phyloP scores from a whole-genome alignment of 768 basidiomycete genomes.

The Calocybe gangraenosa region DNA sequence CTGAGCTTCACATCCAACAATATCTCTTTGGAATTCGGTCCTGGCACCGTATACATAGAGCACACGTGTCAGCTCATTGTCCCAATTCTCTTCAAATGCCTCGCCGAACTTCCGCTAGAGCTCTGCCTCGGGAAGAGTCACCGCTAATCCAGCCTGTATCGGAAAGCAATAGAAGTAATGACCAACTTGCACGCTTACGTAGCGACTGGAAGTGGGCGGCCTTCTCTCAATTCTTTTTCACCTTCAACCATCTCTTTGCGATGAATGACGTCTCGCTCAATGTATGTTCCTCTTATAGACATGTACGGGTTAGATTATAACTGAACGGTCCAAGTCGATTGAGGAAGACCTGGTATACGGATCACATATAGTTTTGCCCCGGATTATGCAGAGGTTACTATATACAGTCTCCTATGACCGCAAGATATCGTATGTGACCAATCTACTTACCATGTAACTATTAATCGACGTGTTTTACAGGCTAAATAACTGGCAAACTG shows the following conservation, averaged over 20 bases:
- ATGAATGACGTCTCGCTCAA: conserved; percentile 65
- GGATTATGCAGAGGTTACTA: conserved; percentile 71
- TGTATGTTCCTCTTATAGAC: conserved; percentile 34
- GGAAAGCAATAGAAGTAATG: conserved; percentile 20
- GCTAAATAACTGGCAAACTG: conserved; percentile 73
- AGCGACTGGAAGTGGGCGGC: conserved; percentile 92
- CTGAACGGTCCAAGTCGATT: conserved; percentile 52
- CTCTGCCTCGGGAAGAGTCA: conserved; percentile 24
- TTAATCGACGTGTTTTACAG: conserved; percentile 33
- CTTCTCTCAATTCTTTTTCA: conserved; percentile 86
- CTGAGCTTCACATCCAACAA: background rate
- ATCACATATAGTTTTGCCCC: conserved; percentile 57
- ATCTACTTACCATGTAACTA: background rate
- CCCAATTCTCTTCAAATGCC: conserved; percentile 38
- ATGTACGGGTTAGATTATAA: conserved; percentile 6
- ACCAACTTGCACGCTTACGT: conserved; percentile 54
- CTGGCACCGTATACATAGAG: background rate
- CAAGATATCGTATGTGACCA: conserved; percentile 39
- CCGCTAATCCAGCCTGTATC: conserved; percentile 24
- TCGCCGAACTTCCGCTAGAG: conserved; percentile 47
- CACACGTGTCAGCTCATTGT: conserved; percentile 9
- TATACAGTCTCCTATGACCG: conserved; percentile 76
- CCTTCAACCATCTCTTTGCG: conserved; percentile 71
- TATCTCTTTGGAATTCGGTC: background rate
- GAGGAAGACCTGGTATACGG: conserved; percentile 71